These are phyloP conservation scores for Modicella reniformis DNA, from an alignment of 371 early-diverging fungal species.

Conservation along the genomic window DNA sequence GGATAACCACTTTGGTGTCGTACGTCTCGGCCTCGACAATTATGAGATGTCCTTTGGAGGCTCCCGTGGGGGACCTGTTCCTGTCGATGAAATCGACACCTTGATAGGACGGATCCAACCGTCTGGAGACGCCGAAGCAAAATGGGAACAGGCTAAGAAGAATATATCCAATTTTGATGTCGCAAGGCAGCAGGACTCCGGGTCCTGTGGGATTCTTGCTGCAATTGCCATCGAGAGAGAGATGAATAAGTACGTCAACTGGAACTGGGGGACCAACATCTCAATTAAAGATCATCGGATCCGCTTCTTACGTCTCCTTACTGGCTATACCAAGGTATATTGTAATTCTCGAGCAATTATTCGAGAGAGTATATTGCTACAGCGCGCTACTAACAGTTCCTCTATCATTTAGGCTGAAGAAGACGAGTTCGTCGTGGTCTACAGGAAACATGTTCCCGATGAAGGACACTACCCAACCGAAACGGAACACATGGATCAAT, in stretches of 20 bases:
- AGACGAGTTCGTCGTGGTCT: not conserved
- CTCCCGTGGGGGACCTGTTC: no score
- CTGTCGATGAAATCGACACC: no score
- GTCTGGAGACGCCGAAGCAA: no score
- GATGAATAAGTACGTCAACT: not conserved
- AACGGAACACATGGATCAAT: not conserved
- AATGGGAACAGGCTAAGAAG: not conserved
- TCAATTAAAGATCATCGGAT: not conserved
- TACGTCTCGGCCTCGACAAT: no score
- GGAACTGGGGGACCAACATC: not conserved
- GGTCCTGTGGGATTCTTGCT: not conserved
- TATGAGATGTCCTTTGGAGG: no score
- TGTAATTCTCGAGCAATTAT: not conserved
- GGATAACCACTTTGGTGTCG: no score
- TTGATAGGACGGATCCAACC: no score
- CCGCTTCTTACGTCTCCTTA: not conserved
- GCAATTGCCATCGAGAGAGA: not conserved
- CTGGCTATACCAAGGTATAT: not conserved
- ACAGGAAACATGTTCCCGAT: not conserved
- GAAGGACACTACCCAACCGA: not conserved
- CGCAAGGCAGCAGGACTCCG: not conserved
- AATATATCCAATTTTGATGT: not conserved
- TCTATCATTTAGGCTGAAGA: not conserved
- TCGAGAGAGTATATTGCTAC: not conserved
- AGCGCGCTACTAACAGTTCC: not conserved